Base-by-base conservation (phyloP, 1,284 basidiomycete species). In the Ustilago hordei region DNA sequence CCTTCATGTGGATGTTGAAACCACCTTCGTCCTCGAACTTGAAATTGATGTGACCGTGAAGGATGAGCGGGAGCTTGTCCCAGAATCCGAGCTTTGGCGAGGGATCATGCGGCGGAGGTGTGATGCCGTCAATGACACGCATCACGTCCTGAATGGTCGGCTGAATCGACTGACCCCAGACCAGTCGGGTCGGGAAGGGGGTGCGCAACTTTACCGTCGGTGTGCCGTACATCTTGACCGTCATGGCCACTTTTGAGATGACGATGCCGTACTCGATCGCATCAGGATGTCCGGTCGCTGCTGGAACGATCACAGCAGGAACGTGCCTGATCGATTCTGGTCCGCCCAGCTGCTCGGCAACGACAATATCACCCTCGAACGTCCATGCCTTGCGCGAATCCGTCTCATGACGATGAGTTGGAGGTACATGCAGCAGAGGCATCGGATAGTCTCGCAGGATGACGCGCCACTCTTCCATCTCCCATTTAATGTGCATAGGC, bases 221-320 rank as follows among this genome's bases (percentile, higher is more conserved):
- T 50, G 90, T 89, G 3, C 94, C 93, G 84, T 96, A 98, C 28
- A 92, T 93, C 87, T 98, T 98, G 81, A 95, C 92, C 0, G 95
- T 93, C 93, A 96, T 96, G 65, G 95, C 92, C 0, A 95, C 95
- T 86, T 96, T 98, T 0, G 95, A 94, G 36, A 98, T 89, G 43
- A 88, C 85, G 28, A 97, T 87, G 6, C 88, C 87, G 60, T 95
- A 90, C 9, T 90, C 88, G 4, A 88, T 85, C 23, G 90, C 89
- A 19, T 90, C 90, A 13, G 64, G 50, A 13, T 60, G 67, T 45
- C 91, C 82, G 3, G 80, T 79, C 1, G 81, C 72, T 6, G 81
- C 84, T 6, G 83, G 83, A 35, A 86, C 80, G 19, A 86, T 67
- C 34, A 80, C 72, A 8, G 81, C 80, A 3, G 78, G 80, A 13